phyloP scores from a whole-genome alignment of 2,329 filamentous ascomycete genomes.

The Phialophora tarda region DNA sequence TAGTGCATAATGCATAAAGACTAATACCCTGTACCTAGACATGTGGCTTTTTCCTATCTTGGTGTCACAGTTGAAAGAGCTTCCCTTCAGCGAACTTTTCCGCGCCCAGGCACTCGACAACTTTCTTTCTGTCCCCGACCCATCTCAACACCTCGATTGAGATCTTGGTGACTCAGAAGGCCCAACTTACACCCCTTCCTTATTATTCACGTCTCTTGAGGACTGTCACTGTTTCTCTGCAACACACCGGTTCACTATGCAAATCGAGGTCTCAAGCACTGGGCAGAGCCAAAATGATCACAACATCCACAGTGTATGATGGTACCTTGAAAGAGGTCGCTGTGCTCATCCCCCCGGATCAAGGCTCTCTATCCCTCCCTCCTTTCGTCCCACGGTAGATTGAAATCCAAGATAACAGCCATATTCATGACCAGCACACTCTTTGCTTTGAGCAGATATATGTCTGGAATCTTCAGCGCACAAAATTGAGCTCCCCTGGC shows the following conservation, averaged over 20 bases:
- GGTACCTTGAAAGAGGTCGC: not conserved
- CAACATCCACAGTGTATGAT: not conserved
- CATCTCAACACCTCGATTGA: not conserved
- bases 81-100: not conserved
- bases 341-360: no score
- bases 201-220: not conserved
- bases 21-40: not conserved
- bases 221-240: not conserved
- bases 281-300: not conserved
- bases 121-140: not conserved
- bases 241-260: not conserved
- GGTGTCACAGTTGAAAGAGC: no score
- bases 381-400: no score
- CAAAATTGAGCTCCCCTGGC: no score
- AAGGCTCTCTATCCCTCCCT: no score
- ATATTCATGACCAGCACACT: no score
- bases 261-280: not conserved
- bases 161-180: not conserved
- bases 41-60: not conserved
- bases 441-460: no score
- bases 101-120: not conserved
- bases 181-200: not conserved
- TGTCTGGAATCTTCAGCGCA: no score
- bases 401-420: no score
- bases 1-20: constrained; percentile 1